These are phyloP conservation scores for Aurantiochytrium sp. DNA, from an alignment of 108 stramenopile genomes.

Conservation along the genomic window DNA sequence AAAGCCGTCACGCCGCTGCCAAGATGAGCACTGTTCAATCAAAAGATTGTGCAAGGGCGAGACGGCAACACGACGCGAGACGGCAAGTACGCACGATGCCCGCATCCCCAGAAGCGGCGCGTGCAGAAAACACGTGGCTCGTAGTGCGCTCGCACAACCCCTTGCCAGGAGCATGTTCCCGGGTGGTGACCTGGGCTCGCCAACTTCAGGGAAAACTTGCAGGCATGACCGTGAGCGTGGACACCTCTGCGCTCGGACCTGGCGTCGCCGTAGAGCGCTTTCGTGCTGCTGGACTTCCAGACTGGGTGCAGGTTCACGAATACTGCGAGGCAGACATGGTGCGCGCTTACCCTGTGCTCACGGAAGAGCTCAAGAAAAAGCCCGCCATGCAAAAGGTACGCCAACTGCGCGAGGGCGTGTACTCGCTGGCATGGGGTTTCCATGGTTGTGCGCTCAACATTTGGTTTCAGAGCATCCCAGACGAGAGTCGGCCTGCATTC, in stretches of 20 bases:
- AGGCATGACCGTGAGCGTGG: background rate
- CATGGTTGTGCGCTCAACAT: background rate
- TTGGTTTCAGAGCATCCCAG: background rate
- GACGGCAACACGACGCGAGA: no score
- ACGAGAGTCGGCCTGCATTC: background rate
- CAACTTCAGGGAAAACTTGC: background rate
- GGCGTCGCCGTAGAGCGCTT: background rate
- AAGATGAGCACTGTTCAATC: no score
- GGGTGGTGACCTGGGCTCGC: background rate
- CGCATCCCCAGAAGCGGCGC: background rate
- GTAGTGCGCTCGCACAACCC: background rate
- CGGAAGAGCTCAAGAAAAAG: background rate
- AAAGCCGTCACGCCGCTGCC: no score
- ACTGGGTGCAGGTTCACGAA: background rate
- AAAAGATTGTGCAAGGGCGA: no score
- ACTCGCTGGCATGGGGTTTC: slow-evolving; percentile 1
- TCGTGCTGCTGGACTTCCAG: background rate
- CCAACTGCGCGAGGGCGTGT: background rate
- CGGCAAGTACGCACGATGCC: no score
- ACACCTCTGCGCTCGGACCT: background rate
- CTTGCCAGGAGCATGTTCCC: background rate
- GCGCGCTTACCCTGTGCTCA: background rate
- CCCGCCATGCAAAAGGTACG: background rate
- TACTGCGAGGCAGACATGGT: background rate
- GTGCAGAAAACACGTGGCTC: background rate